Conservation (phyloP, 306 rosid species). For the Acmispon strigosus region DNA sequence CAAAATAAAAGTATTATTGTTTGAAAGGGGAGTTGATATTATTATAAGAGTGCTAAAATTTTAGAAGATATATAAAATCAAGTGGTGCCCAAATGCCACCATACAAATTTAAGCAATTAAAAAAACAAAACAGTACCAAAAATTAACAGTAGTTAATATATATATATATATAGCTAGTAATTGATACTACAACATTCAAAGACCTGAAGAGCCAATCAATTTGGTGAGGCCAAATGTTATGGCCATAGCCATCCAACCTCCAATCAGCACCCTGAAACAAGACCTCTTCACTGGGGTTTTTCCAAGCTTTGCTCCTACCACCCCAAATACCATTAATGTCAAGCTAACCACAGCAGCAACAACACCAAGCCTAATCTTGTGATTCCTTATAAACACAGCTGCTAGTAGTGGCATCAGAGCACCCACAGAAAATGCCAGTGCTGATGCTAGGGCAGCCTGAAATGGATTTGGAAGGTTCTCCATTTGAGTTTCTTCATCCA, state of each 20-base stretch:
- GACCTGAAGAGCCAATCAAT: constrained; percentile 31
- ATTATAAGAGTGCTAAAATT: too few relatives aligned
- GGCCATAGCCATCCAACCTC: constrained; percentile 82
- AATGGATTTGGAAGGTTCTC: constrained; percentile 55
- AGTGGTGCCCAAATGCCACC: too few relatives aligned
- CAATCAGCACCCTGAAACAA: constrained; percentile 46
- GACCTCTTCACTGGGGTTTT: constrained; percentile 43
- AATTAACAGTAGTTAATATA: too few relatives aligned
- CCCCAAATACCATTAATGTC: constrained; percentile 51
- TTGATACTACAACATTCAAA: background rate
- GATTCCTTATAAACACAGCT: constrained; percentile 40
- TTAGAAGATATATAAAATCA: too few relatives aligned
- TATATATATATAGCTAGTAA: too few relatives aligned
- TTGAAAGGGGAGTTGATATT: too few relatives aligned
- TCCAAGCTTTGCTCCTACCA: constrained; percentile 49
- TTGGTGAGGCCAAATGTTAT: constrained; percentile 66
- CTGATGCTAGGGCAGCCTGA: constrained; percentile 65
- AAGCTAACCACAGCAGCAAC: constrained; percentile 37
- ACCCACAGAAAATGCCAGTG: constrained; percentile 56
- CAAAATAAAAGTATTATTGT: too few relatives aligned
- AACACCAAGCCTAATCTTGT: constrained; percentile 39
- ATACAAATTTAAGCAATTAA: too few relatives aligned
- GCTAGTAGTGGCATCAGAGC: constrained; percentile 56
- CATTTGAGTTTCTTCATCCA: constrained; percentile 1
- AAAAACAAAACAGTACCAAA: too few relatives aligned